Evolutionary conservation across 257 asterid species (phyloP).

Genomic region (Nicotiana otophora): DNA sequence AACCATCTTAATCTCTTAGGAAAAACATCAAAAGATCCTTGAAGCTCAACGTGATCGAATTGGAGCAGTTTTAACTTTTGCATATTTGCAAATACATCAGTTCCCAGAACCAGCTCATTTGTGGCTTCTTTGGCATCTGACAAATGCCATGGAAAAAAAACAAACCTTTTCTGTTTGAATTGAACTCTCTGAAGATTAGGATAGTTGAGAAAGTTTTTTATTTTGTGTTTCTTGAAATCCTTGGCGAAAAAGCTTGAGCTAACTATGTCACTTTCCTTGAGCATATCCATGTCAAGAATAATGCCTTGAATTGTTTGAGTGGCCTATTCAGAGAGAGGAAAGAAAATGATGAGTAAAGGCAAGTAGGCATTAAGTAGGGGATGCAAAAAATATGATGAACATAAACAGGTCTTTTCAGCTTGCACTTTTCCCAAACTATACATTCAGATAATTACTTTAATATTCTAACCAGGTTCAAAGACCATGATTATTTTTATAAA

Average conservation of each 20-base stretch:
- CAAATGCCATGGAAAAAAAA: conserved; percentile 4
- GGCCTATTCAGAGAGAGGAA: conserved; percentile 13
- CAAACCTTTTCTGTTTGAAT: background rate
- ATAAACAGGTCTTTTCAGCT: background rate
- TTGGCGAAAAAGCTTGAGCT: background rate
- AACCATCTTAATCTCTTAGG: conserved; percentile 20
- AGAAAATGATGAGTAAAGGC: background rate
- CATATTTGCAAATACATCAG: conserved; percentile 15
- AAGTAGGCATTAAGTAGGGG: background rate
- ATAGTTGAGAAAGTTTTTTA: background rate
- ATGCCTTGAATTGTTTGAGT: conserved; percentile 15
- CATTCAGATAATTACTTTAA: background rate
- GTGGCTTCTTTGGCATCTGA: conserved; percentile 2
- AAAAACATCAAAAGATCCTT: conserved; percentile 12
- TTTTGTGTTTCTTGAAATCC: conserved; percentile 6
- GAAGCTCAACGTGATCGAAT: conserved; percentile 10
- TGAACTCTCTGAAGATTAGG: background rate
- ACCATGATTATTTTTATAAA: background rate
- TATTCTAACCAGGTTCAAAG: background rate
- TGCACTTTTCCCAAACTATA: background rate
- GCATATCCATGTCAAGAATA: conserved; percentile 16
- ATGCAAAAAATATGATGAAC: background rate
- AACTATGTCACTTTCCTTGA: background rate
- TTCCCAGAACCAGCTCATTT: conserved; percentile 1
- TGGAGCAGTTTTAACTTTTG: conserved; percentile 17